Conservation (phyloP, 164 flowering plant species). For the Vitis rotundifolia region DNA sequence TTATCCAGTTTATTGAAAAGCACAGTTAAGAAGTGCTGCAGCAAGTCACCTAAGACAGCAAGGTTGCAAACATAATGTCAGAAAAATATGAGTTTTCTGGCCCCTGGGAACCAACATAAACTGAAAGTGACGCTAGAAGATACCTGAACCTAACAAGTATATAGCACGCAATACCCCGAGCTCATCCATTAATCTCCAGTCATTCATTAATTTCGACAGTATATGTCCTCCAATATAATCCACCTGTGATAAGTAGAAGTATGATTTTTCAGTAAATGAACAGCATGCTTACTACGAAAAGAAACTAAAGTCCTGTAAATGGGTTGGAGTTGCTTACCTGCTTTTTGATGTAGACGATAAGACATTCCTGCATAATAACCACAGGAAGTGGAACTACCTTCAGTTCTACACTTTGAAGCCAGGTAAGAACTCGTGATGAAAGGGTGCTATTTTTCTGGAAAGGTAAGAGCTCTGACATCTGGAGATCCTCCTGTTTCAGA, state of each 20-base stretch:
- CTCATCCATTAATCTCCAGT: slow-evolving; percentile 96
- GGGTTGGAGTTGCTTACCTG: slow-evolving; percentile 50
- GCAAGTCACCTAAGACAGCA: slow-evolving; percentile 72
- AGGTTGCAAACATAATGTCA: slow-evolving; percentile 1
- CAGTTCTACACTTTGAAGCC: slow-evolving; percentile 60
- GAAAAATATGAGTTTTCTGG: not conserved
- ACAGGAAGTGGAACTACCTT: slow-evolving; percentile 73
- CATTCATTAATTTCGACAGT: slow-evolving; percentile 78
- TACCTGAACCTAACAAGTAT: slow-evolving; percentile 95
- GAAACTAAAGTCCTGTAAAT: not conserved
- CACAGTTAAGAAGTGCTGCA: slow-evolving; percentile 86
- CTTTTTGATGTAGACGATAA: slow-evolving; percentile 65
- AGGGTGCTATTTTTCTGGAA: slow-evolving; percentile 88
- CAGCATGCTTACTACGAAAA: not conserved
- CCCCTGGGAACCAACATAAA: not conserved
- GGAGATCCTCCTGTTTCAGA: slow-evolving; percentile 59
- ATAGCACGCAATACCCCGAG: slow-evolving; percentile 88
- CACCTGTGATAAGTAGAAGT: slow-evolving; percentile 50
- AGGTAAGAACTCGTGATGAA: slow-evolving; percentile 66
- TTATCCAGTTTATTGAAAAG: slow-evolving; percentile 81
- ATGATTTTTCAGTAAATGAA: slow-evolving; percentile 3
- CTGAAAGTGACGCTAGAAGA: not conserved
- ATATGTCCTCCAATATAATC: slow-evolving; percentile 78
- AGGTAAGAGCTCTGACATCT: slow-evolving; percentile 70
- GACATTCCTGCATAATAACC: slow-evolving; percentile 88